Conservation (phyloP, 78 protist genomes). For the Goniomonas avonlea region DNA sequence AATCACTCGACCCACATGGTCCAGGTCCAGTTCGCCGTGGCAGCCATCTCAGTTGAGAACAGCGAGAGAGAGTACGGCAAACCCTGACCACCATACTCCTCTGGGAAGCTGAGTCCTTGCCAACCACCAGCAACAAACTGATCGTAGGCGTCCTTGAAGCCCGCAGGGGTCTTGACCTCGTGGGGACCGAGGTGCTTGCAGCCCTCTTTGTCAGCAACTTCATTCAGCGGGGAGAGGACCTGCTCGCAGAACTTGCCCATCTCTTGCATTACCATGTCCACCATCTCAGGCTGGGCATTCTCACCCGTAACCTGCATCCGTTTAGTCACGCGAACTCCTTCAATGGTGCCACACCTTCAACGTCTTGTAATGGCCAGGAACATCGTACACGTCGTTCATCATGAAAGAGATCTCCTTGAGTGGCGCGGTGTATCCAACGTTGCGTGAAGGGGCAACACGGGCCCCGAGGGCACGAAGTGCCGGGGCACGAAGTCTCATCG, state of each 20-base stretch:
- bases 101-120: slow-evolving; percentile 40
- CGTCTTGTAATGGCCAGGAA: no score
- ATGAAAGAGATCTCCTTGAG: neutral
- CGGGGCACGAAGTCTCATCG: no score
- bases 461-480: no score
- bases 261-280: neutral
- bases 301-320: neutral
- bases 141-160: slow-evolving; percentile 53
- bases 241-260: neutral
- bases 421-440: no score
- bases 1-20: slow-evolving; percentile 32
- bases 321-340: neutral
- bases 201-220: neutral
- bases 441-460: no score
- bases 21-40: slow-evolving; percentile 49
- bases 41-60: slow-evolving; percentile 24
- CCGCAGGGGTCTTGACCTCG: slow-evolving; percentile 35
- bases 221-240: slow-evolving; percentile 5
- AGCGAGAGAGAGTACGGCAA: slow-evolving; percentile 32
- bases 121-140: slow-evolving; percentile 22
- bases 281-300: neutral
- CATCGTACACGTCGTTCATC: no score
- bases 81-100: slow-evolving; percentile 51
- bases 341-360: no score
- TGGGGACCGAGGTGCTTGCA: neutral